phyloP scores from a whole-genome alignment of 2,329 filamentous ascomycete species.

The Colletotrichum coccodes region DNA sequence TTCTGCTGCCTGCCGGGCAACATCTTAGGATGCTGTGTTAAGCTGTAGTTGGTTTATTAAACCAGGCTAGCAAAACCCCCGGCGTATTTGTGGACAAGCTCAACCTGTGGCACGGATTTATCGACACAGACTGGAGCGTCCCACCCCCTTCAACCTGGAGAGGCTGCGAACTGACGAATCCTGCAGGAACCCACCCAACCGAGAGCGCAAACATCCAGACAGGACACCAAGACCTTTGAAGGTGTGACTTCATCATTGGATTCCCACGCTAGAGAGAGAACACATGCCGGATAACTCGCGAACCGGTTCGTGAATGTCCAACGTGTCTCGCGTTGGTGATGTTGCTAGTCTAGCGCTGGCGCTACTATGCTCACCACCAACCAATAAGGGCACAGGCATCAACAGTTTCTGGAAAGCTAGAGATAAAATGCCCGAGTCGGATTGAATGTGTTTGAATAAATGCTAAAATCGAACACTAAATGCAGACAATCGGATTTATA shows the following conservation, averaged over 20 bases:
- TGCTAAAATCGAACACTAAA: too few relatives aligned
- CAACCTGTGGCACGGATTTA: neutral
- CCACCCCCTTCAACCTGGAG: neutral
- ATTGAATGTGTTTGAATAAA: neutral
- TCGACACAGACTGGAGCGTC: neutral
- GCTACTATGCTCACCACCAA: constrained; percentile 2
- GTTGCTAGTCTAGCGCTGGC: constrained; percentile 13
- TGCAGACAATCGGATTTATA: neutral
- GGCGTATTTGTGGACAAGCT: neutral
- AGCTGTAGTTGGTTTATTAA: neutral
- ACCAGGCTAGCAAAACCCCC: neutral
- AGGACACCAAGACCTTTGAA: neutral
- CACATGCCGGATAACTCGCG: neutral
- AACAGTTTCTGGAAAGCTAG: neutral
- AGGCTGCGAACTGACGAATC: neutral
- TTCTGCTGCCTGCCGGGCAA: neutral
- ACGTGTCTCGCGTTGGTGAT: neutral
- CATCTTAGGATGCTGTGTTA: neutral
- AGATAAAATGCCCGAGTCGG: neutral
- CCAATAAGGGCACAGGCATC: neutral
- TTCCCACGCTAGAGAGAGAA: neutral
- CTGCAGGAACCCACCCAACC: constrained; percentile 21
- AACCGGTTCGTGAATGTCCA: constrained; percentile 4
- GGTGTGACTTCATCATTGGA: neutral
- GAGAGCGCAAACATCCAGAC: neutral